Evolutionary conservation across 345 rosid genomes (phyloP).

Genomic region (Ceriops zippeliana): DNA sequence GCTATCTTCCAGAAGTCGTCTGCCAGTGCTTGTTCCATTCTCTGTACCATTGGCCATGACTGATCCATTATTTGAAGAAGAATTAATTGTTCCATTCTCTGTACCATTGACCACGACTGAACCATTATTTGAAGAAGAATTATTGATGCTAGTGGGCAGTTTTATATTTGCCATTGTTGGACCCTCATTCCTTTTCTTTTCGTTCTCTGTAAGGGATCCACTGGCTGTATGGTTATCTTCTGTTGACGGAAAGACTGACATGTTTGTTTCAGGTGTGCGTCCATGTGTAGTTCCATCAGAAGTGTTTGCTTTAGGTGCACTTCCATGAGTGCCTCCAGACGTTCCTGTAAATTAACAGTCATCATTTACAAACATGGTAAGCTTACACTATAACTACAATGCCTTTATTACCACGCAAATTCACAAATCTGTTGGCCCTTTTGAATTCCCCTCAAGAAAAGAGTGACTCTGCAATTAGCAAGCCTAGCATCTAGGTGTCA

Average conservation of each 20-base stretch:
- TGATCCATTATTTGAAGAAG: conserved; percentile 21
- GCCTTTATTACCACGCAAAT: neutral
- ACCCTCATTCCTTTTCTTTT: conserved; percentile 35
- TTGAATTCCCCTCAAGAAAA: neutral
- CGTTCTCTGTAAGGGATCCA: conserved; percentile 38
- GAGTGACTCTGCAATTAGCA: neutral
- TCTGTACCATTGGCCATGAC: conserved; percentile 35
- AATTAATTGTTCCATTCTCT: conserved; percentile 35
- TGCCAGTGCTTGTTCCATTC: conserved; percentile 48
- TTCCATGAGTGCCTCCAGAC: conserved; percentile 28
- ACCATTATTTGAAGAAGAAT: conserved; percentile 22
- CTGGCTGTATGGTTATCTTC: conserved; percentile 34
- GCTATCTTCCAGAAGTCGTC: conserved; percentile 74
- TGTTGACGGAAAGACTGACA: conserved; percentile 28
- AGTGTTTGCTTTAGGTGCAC: conserved; percentile 41
- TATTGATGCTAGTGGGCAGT: conserved; percentile 6
- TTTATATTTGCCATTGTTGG: conserved; percentile 29
- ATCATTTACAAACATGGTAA: conserved; percentile 19
- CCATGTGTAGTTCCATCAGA: conserved; percentile 25
- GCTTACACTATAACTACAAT: conserved; percentile 13
- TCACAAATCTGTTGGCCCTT: neutral
- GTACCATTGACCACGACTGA: conserved; percentile 34
- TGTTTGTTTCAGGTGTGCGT: conserved; percentile 43
- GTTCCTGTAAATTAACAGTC: conserved; percentile 43
- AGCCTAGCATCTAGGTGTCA: too few relatives aligned